These are phyloP conservation scores for Papiliotrema nemorosa DNA, from an alignment of 1,284 basidiomycete species.

Conservation along the genomic window DNA sequence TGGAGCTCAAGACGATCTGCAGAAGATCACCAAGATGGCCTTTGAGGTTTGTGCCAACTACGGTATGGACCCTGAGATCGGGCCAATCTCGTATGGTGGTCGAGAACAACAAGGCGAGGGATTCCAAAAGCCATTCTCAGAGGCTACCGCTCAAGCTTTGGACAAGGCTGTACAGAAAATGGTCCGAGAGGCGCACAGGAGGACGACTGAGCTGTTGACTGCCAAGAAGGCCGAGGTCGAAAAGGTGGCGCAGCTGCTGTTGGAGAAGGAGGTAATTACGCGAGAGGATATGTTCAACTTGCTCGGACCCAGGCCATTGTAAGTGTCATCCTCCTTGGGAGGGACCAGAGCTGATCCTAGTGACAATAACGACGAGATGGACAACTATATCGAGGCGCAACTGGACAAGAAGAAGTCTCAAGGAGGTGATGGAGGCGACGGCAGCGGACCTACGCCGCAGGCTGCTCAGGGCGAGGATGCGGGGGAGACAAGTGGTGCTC, in stretches of 20 bases:
- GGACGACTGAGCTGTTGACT: conserved; percentile 78
- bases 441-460: conserved; percentile 13
- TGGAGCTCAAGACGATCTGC: conserved; percentile 94
- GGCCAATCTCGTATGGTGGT: conserved; percentile 92
- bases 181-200: conserved; percentile 81
- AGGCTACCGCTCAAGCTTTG: conserved; percentile 92
- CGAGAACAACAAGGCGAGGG: conserved; percentile 75
- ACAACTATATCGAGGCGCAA: conserved; percentile 74
- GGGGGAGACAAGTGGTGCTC: conserved; percentile 1
- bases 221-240: conserved; percentile 85
- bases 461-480: conserved; percentile 16
- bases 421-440: conserved; percentile 8
- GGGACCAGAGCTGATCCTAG: conserved; percentile 62
- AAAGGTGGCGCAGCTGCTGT: conserved; percentile 83
- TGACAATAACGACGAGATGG: conserved; percentile 79
- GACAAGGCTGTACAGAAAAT: conserved; percentile 89
- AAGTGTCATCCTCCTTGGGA: conserved; percentile 9
- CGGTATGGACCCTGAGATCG: conserved; percentile 93
- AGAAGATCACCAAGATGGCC: conserved; percentile 97
- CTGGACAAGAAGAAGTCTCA: conserved; percentile 39
- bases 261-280: conserved; percentile 94
- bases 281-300: conserved; percentile 54
- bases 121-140: conserved; percentile 97
- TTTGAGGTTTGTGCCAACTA: conserved; percentile 90
- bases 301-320: conserved; percentile 40